Evolutionary conservation across 306 rosid species (phyloP), one percentile per base, ranked within the genome.

Genomic region (Dryas alaskensis): DNA sequence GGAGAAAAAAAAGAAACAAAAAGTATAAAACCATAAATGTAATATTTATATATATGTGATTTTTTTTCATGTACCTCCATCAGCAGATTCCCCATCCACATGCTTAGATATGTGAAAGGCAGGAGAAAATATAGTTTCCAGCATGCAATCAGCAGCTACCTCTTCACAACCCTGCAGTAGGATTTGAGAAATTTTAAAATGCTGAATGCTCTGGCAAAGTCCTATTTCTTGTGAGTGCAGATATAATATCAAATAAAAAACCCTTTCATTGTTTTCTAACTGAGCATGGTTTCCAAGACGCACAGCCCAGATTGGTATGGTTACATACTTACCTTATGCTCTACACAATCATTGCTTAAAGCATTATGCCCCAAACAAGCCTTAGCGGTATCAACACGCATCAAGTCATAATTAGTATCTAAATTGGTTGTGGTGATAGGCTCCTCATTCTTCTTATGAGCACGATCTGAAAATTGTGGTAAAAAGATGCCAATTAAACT

Each of bases 121-220:
- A 46, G 98, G 99, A 81, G 99, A 95, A 85, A 95, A 95, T 69
- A 95, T 90, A 74, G 93, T 92, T 82, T 86, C 97, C 57, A 84
- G 76, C 59, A 77, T 81, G 53, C 74, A 74, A 79, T 83, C 84
- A 14, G 31, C 80, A 59, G 83, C 73, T 83, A 79, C 87, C 67
- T 80, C 84, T 65, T 72, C 67, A 77, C 77, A 79, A 73, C 81
- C 89, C 97, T 94, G 83, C 81, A 69, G 59, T 70, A 83, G 10
- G 58, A 79, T 59, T 70, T 45, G 62, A 65, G 53, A 60, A 44
- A 25, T 74, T 53, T 65, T 60, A 31, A n/a, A 53, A 58, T 9
- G 57, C 51, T 25, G 51, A 72, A 61, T 48, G 73, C 43, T 45
- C 9, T 27, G 6, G 4, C 25, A 70, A 78, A 7, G 10, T 53